phyloP scores from a whole-genome alignment of 140 eudicot genomes.

The Anethum foeniculum region DNA sequence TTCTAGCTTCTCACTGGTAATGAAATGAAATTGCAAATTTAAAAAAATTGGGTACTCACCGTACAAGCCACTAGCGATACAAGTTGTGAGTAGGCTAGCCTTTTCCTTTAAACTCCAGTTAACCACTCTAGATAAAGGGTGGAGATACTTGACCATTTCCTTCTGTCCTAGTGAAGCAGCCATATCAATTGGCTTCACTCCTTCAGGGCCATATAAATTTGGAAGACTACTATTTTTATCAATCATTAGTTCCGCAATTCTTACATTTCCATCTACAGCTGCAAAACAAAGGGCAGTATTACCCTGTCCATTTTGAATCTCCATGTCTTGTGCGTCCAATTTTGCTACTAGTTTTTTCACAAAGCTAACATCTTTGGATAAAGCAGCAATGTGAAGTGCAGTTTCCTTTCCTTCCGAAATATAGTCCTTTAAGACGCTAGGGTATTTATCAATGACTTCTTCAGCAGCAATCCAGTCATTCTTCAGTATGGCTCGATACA shows the following conservation, averaged over 20 bases:
- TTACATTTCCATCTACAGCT: constrained; percentile 14
- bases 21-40: too few species aligned
- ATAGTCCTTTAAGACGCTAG: not conserved
- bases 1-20: too few species aligned
- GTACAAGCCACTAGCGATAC: constrained; percentile 12
- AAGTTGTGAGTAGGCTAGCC: constrained; percentile 8
- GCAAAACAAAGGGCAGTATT: constrained; percentile 26
- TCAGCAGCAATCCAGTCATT: constrained; percentile 19
- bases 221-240: constrained; percentile 7
- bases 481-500: constrained; percentile 11
- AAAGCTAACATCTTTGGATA: constrained; percentile 5
- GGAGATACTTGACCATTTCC: constrained; percentile 22
- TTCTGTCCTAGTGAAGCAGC: constrained; percentile 19
- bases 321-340: constrained; percentile 6
- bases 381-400: constrained; percentile 24
- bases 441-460: not conserved
- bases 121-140: constrained; percentile 4
- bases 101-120: not conserved
- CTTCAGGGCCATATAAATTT: constrained; percentile 13
- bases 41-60: not conserved
- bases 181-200: constrained; percentile 22
- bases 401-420: constrained; percentile 20
- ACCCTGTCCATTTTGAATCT: not conserved
- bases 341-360: constrained; percentile 11
- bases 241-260: constrained; percentile 10